Evolutionary conservation across 345 rosid species (phyloP).

Genomic region (Linum tenue): DNA sequence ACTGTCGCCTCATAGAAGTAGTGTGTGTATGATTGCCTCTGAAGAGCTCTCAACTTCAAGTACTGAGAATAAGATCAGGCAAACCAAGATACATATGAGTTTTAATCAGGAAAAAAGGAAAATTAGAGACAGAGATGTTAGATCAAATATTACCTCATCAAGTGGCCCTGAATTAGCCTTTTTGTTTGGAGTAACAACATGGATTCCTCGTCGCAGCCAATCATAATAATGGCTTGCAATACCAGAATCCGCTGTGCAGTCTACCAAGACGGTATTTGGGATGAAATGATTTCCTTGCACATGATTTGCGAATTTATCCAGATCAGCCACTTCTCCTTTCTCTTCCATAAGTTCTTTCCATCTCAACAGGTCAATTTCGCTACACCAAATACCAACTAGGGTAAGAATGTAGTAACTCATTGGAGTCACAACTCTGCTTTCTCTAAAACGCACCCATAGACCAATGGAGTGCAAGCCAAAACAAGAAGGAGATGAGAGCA

Average conservation of each 20-base stretch:
- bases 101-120: too few relatives aligned
- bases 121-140: neutral
- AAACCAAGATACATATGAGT: neutral
- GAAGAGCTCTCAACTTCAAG: constrained; percentile 80
- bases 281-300: constrained; percentile 86
- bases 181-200: constrained; percentile 93
- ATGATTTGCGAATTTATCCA: constrained; percentile 68
- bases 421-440: too few relatives aligned
- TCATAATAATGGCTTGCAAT: constrained; percentile 68
- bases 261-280: constrained; percentile 93
- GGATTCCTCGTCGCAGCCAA: constrained; percentile 92
- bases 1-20: constrained; percentile 98
- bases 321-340: constrained; percentile 61
- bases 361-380: constrained; percentile 71
- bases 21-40: constrained; percentile 92
- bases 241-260: constrained; percentile 85
- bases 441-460: neutral
- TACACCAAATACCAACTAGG: constrained; percentile 23
- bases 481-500: neutral
- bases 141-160: constrained; percentile 46
- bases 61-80: constrained; percentile 40
- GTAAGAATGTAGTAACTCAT: neutral
- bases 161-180: constrained; percentile 99
- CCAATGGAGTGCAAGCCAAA: too few relatives aligned
- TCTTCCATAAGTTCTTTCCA: constrained; percentile 73